Percentiles rank a stretch among this genome's conserved stretches.
Evolutionary conservation across 176 grass and related monocot species (phyloP).

Genomic region (Phragmites australis): DNA sequence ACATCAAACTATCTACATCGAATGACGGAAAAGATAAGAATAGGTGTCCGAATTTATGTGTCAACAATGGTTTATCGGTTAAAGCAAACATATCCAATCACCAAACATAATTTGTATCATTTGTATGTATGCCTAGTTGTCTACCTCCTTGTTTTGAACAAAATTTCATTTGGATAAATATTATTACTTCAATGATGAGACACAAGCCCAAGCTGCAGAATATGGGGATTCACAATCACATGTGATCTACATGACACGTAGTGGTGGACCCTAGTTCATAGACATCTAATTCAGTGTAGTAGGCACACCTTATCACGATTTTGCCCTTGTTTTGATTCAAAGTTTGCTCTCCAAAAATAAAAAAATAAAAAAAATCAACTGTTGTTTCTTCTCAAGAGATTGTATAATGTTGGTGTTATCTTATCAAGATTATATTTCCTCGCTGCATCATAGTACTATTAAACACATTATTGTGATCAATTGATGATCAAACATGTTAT

Average conservation of each 20-base stretch:
- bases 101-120: neutral
- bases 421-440: neutral
- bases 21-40: neutral
- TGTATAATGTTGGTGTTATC: neutral
- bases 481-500: neutral
- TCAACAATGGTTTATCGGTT: neutral
- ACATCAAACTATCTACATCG: neutral
- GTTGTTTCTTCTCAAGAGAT: neutral
- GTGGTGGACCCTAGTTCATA: neutral
- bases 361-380: neutral
- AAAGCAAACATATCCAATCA: neutral
- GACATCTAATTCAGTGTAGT: neutral
- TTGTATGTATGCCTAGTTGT: neutral
- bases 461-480: constrained; percentile 6
- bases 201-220: neutral
- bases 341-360: neutral
- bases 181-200: neutral
- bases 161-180: neutral
- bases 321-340: neutral
- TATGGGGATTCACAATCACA: neutral
- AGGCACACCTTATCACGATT: neutral
- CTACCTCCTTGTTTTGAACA: neutral
- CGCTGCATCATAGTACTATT: neutral
- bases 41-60: neutral
- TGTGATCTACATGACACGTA: neutral